Percentiles rank a stretch among this genome's conserved stretches.
phyloP scores from a whole-genome alignment of 345 rosid genomes.

The Acer yangbiense region DNA sequence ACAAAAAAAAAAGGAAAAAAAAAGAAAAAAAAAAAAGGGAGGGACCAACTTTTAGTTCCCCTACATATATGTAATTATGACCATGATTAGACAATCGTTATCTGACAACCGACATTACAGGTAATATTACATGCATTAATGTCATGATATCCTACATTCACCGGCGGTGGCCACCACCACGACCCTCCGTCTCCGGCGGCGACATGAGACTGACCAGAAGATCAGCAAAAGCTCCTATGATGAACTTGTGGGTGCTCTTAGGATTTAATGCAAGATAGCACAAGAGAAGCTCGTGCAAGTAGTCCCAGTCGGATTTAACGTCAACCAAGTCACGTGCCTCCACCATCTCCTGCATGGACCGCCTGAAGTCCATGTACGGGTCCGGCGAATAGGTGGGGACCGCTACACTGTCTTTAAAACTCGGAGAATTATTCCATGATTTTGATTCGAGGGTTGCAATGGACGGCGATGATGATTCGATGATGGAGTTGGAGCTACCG shows the following conservation, averaged over 20 bases:
- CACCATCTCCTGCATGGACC: constrained; percentile 98
- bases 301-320: constrained; percentile 63
- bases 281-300: constrained; percentile 73
- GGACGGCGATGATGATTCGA: constrained; percentile 48
- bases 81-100: constrained; percentile 19
- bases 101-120: constrained; percentile 13
- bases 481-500: constrained; percentile 86
- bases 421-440: not conserved
- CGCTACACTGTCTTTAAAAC: constrained; percentile 49
- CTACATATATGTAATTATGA: constrained; percentile 14
- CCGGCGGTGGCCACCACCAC: not conserved
- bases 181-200: not conserved
- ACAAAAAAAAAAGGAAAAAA: not conserved
- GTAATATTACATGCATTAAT: constrained; percentile 8
- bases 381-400: constrained; percentile 76
- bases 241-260: constrained; percentile 58
- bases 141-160: constrained; percentile 12
- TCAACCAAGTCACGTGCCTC: constrained; percentile 65
- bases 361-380: constrained; percentile 80
- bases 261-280: constrained; percentile 79
- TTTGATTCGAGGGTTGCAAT: constrained; percentile 25
- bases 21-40: not conserved
- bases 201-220: constrained; percentile 70
- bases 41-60: constrained; percentile 24
- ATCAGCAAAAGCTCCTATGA: constrained; percentile 80